Base-by-base conservation (phyloP, 2,329 filamentous ascomycete genomes). In the Teratosphaeria epicoccoides region DNA sequence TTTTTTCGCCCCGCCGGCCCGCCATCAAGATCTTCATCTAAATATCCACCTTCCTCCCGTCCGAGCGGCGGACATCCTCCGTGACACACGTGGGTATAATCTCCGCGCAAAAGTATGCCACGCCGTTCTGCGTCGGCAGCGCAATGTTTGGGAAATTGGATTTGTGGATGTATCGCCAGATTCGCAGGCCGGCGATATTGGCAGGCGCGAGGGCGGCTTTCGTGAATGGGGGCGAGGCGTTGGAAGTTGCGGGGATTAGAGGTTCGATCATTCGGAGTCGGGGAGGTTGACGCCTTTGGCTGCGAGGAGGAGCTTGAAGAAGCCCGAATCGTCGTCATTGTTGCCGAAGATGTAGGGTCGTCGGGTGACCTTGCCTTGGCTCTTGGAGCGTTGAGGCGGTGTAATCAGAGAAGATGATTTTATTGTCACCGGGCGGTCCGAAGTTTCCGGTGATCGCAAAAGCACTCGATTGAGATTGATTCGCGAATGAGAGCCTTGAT, bases 301-400 rank as follows among this genome's bases (percentile, higher is more conserved):
- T 6, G 57, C 55, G 7, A 69, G 66, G 28, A 76, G 68, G 4
- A 69, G 68, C 59, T 76, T 77, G 61, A 73, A 75, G 12, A 49
- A 23, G 0, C 72, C 73, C 2, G 71, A 69, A 57, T 78, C 75
- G 50, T 76, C 69, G 55, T 75, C 50, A 50, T 70, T 74, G 55
- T 70, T 71, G 12, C 71, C 73, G 3, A 70, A 57, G 26, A 12
- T 28, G 9, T 28, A 10, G 6, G 2, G 26, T 2, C 26, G 26
- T 28, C 12, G 26, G 26, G 2, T 28, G 2, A 12, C 26, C 9
- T 2, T 28, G 26, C 9, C 12, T 28, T 28, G 26, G 26, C 12
- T 7, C 9, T 28, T 28, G 26, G 26, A 10, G 26, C 2, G 55
- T 50, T 2, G 50, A 54, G 3, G 23, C 12, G 7, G 52, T 33